Evolutionary conservation across 305 asterid genomes (phyloP).

Genomic region (Solanum hybrid): DNA sequence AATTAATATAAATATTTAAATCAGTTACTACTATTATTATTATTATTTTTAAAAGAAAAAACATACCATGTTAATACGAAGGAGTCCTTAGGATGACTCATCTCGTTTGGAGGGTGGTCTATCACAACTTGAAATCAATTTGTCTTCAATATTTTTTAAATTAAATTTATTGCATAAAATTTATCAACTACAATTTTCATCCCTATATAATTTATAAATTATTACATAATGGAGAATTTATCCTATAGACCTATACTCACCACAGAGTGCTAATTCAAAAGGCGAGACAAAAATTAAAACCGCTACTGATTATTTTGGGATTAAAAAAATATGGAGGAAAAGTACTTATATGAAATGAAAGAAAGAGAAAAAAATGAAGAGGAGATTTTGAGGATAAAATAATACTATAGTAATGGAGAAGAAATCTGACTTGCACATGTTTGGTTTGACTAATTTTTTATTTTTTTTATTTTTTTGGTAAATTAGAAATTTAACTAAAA

Average conservation of each 20-base stretch:
- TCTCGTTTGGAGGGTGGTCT: no score
- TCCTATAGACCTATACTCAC: neutral
- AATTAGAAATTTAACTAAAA: neutral
- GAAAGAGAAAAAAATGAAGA: neutral
- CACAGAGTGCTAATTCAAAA: neutral
- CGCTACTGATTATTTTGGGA: neutral
- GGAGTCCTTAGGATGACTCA: neutral
- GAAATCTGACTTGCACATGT: neutral
- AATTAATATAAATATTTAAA: no score
- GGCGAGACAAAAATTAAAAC: no score
- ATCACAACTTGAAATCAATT: fast-evolving
- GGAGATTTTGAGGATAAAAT: no score
- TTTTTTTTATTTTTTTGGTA: neutral
- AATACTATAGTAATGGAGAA: neutral
- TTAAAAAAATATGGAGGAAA: neutral
- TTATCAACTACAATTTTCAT: no score
- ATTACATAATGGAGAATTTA: no score
- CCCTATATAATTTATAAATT: no score
- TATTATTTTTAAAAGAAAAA: no score
- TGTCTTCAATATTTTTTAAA: no score
- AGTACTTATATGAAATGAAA: neutral
- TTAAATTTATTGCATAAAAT: no score
- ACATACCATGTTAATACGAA: neutral
- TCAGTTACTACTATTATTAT: neutral
- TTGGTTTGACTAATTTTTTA: neutral